phyloP scores from a whole-genome alignment of 75 land plant genomes.

The Gnetum montanum region DNA sequence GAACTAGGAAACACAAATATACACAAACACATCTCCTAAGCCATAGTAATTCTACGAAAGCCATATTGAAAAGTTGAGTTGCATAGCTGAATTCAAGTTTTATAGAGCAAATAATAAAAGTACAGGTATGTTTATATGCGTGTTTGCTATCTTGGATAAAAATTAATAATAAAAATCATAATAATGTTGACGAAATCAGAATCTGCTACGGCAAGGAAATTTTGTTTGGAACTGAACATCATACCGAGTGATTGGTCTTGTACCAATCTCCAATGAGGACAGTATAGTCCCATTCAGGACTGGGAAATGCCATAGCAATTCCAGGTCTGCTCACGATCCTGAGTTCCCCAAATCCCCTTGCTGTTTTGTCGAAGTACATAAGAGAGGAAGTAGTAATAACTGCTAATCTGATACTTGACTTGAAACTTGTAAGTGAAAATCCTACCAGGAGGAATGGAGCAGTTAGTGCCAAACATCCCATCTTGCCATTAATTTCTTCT shows the following conservation, averaged over 20 bases:
- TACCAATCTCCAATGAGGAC: slow-evolving; percentile 87
- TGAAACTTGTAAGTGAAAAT: slow-evolving; percentile 77
- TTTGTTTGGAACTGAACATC: no score
- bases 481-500: slow-evolving; percentile 93
- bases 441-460: slow-evolving; percentile 69
- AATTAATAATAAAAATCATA: no score
- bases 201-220: no score
- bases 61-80: no score
- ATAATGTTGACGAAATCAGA: no score
- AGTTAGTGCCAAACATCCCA: slow-evolving; percentile 78
- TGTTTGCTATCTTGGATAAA: no score
- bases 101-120: no score
- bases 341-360: slow-evolving; percentile 79
- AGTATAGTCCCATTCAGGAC: slow-evolving; percentile 58
- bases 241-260: slow-evolving; percentile 48
- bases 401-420: slow-evolving; percentile 85
- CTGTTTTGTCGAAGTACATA: slow-evolving; percentile 56
- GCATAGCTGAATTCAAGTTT: no score
- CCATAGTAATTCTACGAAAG: no score
- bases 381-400: slow-evolving; percentile 83
- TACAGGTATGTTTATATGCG: no score
- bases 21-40: no score
- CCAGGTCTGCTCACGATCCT: slow-evolving; percentile 43
- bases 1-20: no score
- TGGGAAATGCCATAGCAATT: slow-evolving; percentile 69